Evolutionary conservation across 179 eudicot genomes (phyloP), one percentile per base, ranked within the genome.

Genomic region (Actinidia arguta): DNA sequence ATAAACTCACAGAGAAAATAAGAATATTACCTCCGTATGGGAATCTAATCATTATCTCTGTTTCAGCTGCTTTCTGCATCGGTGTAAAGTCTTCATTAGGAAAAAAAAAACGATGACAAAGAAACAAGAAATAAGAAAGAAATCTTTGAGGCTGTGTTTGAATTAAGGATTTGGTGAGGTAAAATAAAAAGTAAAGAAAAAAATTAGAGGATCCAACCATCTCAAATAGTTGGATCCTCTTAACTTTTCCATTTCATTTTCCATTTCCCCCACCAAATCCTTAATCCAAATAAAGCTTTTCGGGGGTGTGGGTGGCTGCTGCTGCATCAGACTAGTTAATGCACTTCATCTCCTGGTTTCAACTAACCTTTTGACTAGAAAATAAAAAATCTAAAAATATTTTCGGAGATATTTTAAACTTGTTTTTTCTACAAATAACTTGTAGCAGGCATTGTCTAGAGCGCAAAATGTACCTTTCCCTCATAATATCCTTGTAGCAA

Each of bases 401-500:
- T 47, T 54, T n/a, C n/a, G 18, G 13, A 47, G 4, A 76, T 76
- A 11, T 39, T 14, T 48, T 25, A 62, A 31, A 12, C 71, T 36
- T 16, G 3, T 73, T 50, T 12, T 8, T 71, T 25, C 13, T 24
- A n/a, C n/a, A n/a, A n/a, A n/a, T n/a, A n/a, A n/a, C 31, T 5
- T 0, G 52, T 20, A 55, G 52, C 67, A 76, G 36, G 58, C 20
- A 59, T 71, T 44, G 66, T 31, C 25, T 36, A 31, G 78, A 16
- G 51, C 46, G 46, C 31, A 46, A 68, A 39, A 18, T 56, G 24
- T 94, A 96, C 99, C 99, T 96, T 96, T 66, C 98, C 99, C 78
- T 96, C 96, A 22, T 93, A 96, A 88, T 96, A 96, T 64, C 99
- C 99, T 92, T 85, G 95, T 52, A 96, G 89, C 64, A 95, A 67